Evolutionary conservation across 1,139 yeast species (phyloP).

Genomic region (Magnusiomyces clavatus): DNA sequence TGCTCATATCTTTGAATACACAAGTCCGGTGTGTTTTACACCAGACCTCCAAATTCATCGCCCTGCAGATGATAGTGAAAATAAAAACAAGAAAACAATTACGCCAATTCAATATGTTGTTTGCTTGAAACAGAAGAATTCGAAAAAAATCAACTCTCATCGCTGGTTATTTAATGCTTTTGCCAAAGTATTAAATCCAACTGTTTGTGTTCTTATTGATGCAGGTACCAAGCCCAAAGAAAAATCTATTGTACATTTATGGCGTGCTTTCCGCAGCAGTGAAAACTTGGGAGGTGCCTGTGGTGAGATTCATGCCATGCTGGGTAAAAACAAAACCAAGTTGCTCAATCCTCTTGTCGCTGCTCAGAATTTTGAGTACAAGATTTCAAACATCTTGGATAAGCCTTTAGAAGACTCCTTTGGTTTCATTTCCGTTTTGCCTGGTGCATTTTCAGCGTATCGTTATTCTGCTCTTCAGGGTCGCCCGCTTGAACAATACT

Average conservation of each 20-base stretch:
- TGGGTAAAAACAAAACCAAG: constrained; percentile 67
- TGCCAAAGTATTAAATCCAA: constrained; percentile 79
- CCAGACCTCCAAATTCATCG: constrained; percentile 40
- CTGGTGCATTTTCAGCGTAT: constrained; percentile 92
- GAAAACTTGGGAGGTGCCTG: constrained; percentile 92
- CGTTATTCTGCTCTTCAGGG: constrained; percentile 69
- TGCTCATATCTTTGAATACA: constrained; percentile 90
- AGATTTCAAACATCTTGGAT: constrained; percentile 84
- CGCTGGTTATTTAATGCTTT: constrained; percentile 97
- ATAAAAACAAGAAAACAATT: constrained; percentile 37
- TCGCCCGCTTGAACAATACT: constrained; percentile 82
- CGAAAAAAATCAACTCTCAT: constrained; percentile 91
- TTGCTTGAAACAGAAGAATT: constrained; percentile 82
- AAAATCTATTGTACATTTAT: constrained; percentile 71
- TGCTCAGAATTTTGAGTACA: constrained; percentile 87
- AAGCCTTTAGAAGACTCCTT: constrained; percentile 85
- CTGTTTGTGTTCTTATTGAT: constrained; percentile 75
- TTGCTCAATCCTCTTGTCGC: constrained; percentile 76
- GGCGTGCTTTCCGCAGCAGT: constrained; percentile 85
- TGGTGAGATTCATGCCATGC: constrained; percentile 86
- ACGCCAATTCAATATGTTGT: constrained; percentile 84
- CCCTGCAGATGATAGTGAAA: constrained; percentile 49
- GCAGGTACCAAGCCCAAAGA: constrained; percentile 92
- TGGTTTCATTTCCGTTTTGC: constrained; percentile 83
- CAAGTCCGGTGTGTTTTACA: constrained; percentile 52